These are phyloP conservation scores for Fragaria ananassa DNA, from an alignment of 306 rosid species.

Conservation along the genomic window DNA sequence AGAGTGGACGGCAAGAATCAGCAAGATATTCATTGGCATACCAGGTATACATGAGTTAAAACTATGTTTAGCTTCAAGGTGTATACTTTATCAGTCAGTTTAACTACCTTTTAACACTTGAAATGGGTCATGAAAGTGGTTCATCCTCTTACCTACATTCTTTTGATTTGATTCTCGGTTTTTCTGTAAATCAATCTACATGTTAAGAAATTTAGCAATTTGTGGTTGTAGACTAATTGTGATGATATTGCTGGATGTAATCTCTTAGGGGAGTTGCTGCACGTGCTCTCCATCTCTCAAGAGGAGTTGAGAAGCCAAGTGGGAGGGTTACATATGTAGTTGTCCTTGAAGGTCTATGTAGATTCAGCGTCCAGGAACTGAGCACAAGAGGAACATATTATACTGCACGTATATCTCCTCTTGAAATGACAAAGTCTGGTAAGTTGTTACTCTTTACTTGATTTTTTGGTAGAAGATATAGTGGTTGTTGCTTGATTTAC, in stretches of 20 bases:
- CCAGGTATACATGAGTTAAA: conserved; percentile 44
- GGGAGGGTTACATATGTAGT: conserved; percentile 95
- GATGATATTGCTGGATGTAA: conserved; percentile 1
- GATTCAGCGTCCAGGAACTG: conserved; percentile 88
- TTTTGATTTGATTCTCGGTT: background rate
- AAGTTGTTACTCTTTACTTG: conserved; percentile 4
- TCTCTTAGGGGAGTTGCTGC: conserved; percentile 92
- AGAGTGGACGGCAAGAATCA: conserved; percentile 67
- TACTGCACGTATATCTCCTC: conserved; percentile 81
- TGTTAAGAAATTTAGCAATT: background rate
- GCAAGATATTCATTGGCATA: conserved; percentile 92
- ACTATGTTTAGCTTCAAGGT: background rate
- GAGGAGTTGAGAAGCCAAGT: conserved; percentile 99
- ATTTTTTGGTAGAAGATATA: background rate
- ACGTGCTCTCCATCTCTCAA: conserved; percentile 87
- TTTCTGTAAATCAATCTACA: background rate
- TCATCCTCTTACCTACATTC: background rate
- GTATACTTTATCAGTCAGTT: background rate
- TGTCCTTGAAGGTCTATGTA: conserved; percentile 96
- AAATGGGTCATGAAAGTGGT: background rate
- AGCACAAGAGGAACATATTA: conserved; percentile 98
- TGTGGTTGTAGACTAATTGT: background rate
- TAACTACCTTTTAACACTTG: background rate
- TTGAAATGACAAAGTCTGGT: conserved; percentile 88
- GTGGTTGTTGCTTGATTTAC: conserved; percentile 3